Base-by-base conservation (phyloP, 2,329 filamentous ascomycete species). In the Diaporthe humulicola region DNA sequence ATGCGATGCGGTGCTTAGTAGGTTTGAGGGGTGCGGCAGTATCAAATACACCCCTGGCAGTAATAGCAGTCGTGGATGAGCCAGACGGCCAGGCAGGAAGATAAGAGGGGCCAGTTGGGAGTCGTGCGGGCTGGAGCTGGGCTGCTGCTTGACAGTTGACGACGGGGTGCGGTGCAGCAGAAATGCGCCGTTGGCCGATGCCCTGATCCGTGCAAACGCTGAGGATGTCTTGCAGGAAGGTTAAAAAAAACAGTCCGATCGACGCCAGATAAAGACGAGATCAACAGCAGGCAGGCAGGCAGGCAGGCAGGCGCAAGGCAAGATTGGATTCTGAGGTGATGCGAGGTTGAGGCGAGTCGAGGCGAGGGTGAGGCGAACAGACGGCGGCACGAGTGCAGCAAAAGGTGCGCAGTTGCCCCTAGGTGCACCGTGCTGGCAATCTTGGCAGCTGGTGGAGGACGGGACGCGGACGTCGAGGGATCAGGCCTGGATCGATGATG, bases 281-380 rank as follows among this genome's bases (percentile, higher is more conserved):
- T 64, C 70, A 60, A 45, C 57, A 72, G 70, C 58, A 64, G 57
- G 58, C 70, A 54, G 64, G 64, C 58, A 64, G 57, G 58, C 70
- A 54, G 64, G 64, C 70, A 72, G 45, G 48, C 42, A 72, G 45
- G 33, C 33, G 70, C 70, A 54, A 64, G 58, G 70, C 70, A 72
- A 72, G 70, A 64, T 72, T 72, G 70, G 57, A 61, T 72, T 72
- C 70, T 64, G 57, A 71, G 57, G n/a, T 52, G 45, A 61, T 54
- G 33, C 45, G 57, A 52, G 70, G 42, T 61, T 33, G 42, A 40
- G 70, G 57, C 45, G 30, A 54, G 42, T 38, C 57, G 42, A 67
- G 64, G 64, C 40, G 54, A 45, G 69, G 50, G 69, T 71, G 48
- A 52, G 57, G 45, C 58, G 70, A 57, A 72, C 45, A 64, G 70